These are phyloP conservation scores for Quercus tomentella DNA, from an alignment of 331 rosid species.

Conservation along the genomic window DNA sequence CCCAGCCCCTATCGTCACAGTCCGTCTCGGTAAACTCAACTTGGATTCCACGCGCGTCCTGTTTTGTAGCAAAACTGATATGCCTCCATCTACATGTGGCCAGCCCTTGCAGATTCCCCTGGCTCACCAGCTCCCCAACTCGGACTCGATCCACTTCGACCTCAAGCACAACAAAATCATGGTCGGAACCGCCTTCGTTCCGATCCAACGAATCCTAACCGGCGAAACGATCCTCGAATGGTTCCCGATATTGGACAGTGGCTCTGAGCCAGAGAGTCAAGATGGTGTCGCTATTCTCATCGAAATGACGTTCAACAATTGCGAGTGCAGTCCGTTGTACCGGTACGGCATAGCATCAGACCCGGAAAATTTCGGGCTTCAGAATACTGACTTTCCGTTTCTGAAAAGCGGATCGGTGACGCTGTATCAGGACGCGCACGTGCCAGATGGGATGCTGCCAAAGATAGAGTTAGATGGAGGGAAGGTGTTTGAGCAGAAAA, in stretches of 20 bases:
- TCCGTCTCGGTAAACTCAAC: too few species aligned
- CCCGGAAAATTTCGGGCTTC: constrained; percentile 57
- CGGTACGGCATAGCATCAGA: constrained; percentile 67
- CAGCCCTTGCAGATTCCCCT: constrained; percentile 39
- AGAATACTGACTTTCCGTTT: constrained; percentile 67
- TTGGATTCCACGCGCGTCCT: too few species aligned
- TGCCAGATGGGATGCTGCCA: constrained; percentile 34
- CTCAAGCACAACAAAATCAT: constrained; percentile 21
- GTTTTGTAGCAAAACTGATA: too few species aligned
- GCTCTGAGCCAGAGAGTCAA: constrained; percentile 42
- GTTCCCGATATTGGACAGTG: constrained; percentile 34
- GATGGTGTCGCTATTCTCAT: constrained; percentile 24
- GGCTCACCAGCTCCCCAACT: constrained; percentile 43
- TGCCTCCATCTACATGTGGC: too few species aligned
- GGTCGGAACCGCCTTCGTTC: constrained; percentile 51
- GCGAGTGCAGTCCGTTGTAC: constrained; percentile 34
- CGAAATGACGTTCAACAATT: constrained; percentile 57
- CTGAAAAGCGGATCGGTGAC: constrained; percentile 64
- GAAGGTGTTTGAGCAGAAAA: constrained; percentile 37
- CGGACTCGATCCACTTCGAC: constrained; percentile 38
- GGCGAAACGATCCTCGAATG: constrained; percentile 50
- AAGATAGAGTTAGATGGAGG: constrained; percentile 57
- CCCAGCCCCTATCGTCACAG: too few species aligned
- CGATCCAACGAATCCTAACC: constrained; percentile 41
- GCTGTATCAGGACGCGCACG: constrained; percentile 92